These are phyloP conservation scores for Pyricularia sp. DNA, from an alignment of 2,329 filamentous ascomycete species.

Conservation along the genomic window DNA sequence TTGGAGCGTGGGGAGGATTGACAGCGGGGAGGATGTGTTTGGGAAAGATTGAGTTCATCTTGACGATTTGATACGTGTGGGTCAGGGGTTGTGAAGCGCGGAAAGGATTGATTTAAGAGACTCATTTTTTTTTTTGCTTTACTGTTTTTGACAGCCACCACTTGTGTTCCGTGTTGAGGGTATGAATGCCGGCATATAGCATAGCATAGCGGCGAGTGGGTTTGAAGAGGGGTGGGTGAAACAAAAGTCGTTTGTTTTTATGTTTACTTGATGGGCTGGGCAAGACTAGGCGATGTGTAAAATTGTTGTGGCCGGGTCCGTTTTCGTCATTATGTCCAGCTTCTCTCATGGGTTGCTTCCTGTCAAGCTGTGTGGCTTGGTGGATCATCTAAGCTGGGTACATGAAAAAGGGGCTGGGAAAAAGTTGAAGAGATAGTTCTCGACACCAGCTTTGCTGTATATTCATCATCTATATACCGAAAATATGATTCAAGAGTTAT, in stretches of 20 bases:
- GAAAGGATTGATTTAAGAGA: neutral
- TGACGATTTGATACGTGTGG: neutral
- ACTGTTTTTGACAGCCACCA: neutral
- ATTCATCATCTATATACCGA: neutral
- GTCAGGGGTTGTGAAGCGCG: neutral
- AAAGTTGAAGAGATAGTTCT: neutral
- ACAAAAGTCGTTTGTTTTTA: neutral
- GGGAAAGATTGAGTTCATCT: constrained; percentile 22
- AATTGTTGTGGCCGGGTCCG: neutral
- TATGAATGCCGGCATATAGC: neutral
- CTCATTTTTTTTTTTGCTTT: neutral
- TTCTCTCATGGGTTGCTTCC: neutral
- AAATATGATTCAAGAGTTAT: neutral
- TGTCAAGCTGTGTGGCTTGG: neutral
- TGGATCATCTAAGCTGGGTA: neutral
- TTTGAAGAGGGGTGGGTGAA: neutral
- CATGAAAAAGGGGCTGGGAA: neutral
- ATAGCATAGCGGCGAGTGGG: neutral
- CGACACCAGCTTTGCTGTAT: neutral
- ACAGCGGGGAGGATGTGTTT: constrained; percentile 57
- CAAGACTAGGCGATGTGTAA: neutral
- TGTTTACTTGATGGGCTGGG: neutral
- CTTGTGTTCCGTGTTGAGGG: neutral
- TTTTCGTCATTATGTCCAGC: neutral
- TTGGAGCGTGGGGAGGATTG: constrained; percentile 88